Conservation (phyloP, 1,284 basidiomycete species). For the Microbotryum intermedium region DNA sequence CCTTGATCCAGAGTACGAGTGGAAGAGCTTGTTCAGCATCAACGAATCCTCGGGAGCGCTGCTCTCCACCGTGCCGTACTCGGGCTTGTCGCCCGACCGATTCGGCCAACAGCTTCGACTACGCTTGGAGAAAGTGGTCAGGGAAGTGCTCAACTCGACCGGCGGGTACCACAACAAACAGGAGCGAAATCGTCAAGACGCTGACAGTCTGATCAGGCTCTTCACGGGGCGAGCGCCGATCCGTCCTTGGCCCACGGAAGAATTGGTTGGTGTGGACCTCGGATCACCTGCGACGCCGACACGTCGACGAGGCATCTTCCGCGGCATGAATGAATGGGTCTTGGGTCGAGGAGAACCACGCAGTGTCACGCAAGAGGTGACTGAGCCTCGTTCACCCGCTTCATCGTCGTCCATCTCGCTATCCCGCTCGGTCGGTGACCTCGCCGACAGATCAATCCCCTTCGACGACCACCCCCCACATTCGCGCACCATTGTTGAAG, state of each 20-base stretch:
- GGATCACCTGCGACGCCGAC: neutral
- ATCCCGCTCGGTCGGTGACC: neutral
- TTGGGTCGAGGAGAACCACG: neutral
- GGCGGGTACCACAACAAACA: too few relatives aligned
- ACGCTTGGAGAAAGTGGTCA: too few relatives aligned
- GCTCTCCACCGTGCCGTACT: too few relatives aligned
- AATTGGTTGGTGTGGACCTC: slow-evolving; percentile 16
- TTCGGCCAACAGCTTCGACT: too few relatives aligned
- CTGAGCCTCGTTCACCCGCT: too few relatives aligned
- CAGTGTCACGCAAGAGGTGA: neutral
- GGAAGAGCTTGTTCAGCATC: slow-evolving; percentile 8
- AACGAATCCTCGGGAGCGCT: neutral
- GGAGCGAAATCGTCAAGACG: too few relatives aligned
- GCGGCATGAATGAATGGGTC: slow-evolving; percentile 16
- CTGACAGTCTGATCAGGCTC: slow-evolving; percentile 12
- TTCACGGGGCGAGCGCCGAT: slow-evolving; percentile 11
- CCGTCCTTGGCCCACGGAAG: slow-evolving; percentile 15
- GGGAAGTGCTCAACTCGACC: too few relatives aligned
- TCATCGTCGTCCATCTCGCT: too few relatives aligned
- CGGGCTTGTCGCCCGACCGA: too few relatives aligned
- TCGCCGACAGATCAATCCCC: neutral
- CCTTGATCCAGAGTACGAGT: slow-evolving; percentile 4
- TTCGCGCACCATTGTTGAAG: neutral
- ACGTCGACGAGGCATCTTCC: slow-evolving; percentile 6
- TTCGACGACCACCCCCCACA: neutral